These are phyloP conservation scores for Penicillium sp. DNA, from an alignment of 2,329 filamentous ascomycete species.

Conservation along the genomic window DNA sequence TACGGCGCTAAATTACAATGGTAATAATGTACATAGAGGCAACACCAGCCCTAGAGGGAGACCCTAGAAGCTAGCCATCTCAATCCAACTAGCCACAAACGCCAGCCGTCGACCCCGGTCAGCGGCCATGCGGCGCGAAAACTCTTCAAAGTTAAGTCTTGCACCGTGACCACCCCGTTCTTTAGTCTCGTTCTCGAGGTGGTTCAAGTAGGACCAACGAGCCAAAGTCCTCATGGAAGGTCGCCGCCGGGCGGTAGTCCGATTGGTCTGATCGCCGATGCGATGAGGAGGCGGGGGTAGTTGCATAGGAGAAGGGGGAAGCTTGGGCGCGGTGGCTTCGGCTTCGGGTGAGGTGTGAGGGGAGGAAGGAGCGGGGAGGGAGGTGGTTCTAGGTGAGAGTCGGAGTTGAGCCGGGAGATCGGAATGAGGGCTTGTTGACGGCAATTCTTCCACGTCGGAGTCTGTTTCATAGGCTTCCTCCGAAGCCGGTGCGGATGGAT, in stretches of 20 bases:
- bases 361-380: slow-evolving; percentile 35
- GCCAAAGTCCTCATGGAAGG: slow-evolving; percentile 43
- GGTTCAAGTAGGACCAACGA: slow-evolving; percentile 56
- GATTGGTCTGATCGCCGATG: slow-evolving; percentile 13
- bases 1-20: slow-evolving; percentile 3
- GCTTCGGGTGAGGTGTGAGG: slow-evolving; percentile 34
- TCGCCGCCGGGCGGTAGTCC: slow-evolving; percentile 20
- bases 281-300: slow-evolving; percentile 29
- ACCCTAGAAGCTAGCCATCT: slow-evolving; percentile 63
- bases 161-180: slow-evolving; percentile 74
- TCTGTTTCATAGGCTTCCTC: slow-evolving; percentile 1
- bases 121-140: slow-evolving; percentile 72
- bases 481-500: slow-evolving; percentile 2
- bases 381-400: slow-evolving; percentile 39
- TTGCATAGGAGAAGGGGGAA: slow-evolving; percentile 37
- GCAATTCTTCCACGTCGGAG: slow-evolving; percentile 8
- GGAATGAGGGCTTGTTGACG: slow-evolving; percentile 19
- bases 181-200: slow-evolving; percentile 68
- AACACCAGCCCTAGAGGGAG: neutral
- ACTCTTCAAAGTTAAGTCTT: slow-evolving; percentile 75
- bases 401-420: slow-evolving; percentile 39
- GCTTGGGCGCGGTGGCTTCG: slow-evolving; percentile 37
- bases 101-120: slow-evolving; percentile 69
- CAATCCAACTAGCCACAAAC: slow-evolving; percentile 89
- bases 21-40: slow-evolving; percentile 3